Conservation (phyloP, 345 rosid genomes). For the Arabis alpina region DNA sequence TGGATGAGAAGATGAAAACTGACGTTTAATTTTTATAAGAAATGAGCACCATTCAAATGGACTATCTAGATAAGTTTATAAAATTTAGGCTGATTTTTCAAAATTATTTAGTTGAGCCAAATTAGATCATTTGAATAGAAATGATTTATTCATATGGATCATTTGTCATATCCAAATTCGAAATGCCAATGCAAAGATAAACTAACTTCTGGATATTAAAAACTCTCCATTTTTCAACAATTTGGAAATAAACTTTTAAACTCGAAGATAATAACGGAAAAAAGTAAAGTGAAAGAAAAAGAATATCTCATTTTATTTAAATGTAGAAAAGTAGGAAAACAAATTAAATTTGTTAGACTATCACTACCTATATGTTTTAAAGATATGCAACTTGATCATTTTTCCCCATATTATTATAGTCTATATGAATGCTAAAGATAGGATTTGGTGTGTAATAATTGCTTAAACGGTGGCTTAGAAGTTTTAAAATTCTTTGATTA, state of each 20-base stretch:
- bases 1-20: too few relatives aligned
- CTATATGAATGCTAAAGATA: constrained; percentile 20
- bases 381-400: background rate
- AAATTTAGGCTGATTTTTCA: too few relatives aligned
- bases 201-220: too few relatives aligned
- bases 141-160: too few relatives aligned
- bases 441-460: constrained; percentile 34
- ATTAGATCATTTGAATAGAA: too few relatives aligned
- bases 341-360: background rate
- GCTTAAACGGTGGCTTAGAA: constrained; percentile 32
- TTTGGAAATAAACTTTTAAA: background rate
- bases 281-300: background rate
- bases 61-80: too few relatives aligned
- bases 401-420: background rate
- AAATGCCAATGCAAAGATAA: too few relatives aligned
- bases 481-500: constrained; percentile 13
- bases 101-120: too few relatives aligned
- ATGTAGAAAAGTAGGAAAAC: too few relatives aligned
- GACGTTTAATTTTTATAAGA: too few relatives aligned
- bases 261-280: background rate
- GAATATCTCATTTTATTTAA: background rate
- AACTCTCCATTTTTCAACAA: background rate
- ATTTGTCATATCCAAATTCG: background rate
- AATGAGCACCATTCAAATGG: too few relatives aligned
- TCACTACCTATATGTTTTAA: constrained; percentile 10